Base-by-base conservation (phyloP, 208 protist species). In the Leishmania tropica region DNA sequence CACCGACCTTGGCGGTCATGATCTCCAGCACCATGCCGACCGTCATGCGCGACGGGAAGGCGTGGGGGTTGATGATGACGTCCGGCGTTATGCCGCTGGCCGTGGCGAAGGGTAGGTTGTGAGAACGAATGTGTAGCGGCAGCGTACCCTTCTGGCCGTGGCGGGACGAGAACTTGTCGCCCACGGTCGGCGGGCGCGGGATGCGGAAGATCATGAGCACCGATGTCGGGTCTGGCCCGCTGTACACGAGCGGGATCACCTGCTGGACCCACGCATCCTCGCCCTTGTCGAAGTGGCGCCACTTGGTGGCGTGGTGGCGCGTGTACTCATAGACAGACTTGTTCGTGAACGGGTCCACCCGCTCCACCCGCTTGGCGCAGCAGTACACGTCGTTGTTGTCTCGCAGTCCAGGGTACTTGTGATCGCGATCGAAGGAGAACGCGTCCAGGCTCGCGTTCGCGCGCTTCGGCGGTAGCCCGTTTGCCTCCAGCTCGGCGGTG, bases 31-130 rank as follows among this genome's bases (percentile, higher is more conserved):
- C 89, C 98, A 99, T 99, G 70, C 99, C 99, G 68, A 99, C 99
- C 19, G 99, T 99, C 99, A 99, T 99, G 87, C 99, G 99, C 10
- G 99, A 99, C 47, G 99, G 99, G 91, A 99, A 99, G 84, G 99
- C 99, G 89, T 99, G 99, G 47, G 99, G 99, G 93, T 99, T 99
- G 90, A 99, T 99, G 88, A 99, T 98, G 73, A 99, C 92, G 88
- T 99, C 99, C 10, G 99, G 99, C 7, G 90, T 97, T 76, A 99
- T 97, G 81, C 99, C 99, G 80, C 79, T 91, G 45, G 98, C 93
- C 51, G 91, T 96, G 81, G 88, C 81, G 91, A 99, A 99, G 53
- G 98, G 98, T 89, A 99, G 97, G 87, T 99, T 94, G 78, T 97
- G 88, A 70, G 92, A 51, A 53, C 92, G 96, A 90, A 98, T 99